These are phyloP conservation scores for Kuraishia capsulata DNA, from an alignment of 805 yeast genomes.

Conservation along the genomic window DNA sequence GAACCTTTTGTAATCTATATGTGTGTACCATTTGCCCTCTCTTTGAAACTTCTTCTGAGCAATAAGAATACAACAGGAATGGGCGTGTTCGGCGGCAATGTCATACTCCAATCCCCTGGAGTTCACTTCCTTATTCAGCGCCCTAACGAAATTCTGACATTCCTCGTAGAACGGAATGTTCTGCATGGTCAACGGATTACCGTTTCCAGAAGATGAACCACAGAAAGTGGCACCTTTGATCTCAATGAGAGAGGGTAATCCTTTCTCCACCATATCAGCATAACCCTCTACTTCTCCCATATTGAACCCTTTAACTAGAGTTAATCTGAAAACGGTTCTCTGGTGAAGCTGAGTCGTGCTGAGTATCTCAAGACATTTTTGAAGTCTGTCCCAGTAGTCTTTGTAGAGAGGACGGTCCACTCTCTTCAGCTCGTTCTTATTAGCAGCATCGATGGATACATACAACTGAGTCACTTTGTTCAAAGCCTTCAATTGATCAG, in stretches of 20 bases:
- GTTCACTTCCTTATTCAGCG: conserved; percentile 51
- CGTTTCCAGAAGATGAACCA: conserved; percentile 78
- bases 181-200: conserved; percentile 89
- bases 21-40: conserved; percentile 77
- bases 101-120: conserved; percentile 66
- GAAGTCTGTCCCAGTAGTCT: conserved; percentile 88
- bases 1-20: conserved; percentile 72
- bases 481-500: conserved; percentile 64
- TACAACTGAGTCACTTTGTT: conserved; percentile 81
- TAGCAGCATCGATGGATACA: conserved; percentile 92
- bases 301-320: conserved; percentile 88
- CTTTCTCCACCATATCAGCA: conserved; percentile 79
- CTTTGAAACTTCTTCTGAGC: conserved; percentile 68
- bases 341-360: conserved; percentile 68
- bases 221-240: conserved; percentile 94
- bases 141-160: conserved; percentile 65
- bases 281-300: conserved; percentile 73
- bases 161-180: conserved; percentile 93
- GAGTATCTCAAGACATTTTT: conserved; percentile 71
- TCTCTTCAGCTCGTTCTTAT: conserved; percentile 65
- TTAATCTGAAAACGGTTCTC: conserved; percentile 84
- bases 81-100: conserved; percentile 92
- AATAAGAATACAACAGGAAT: conserved; percentile 82
- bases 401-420: conserved; percentile 85
- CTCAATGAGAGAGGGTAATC: conserved; percentile 80